phyloP scores from a whole-genome alignment of 495 filamentous ascomycete genomes.

The Hypoxylon fuscum region DNA sequence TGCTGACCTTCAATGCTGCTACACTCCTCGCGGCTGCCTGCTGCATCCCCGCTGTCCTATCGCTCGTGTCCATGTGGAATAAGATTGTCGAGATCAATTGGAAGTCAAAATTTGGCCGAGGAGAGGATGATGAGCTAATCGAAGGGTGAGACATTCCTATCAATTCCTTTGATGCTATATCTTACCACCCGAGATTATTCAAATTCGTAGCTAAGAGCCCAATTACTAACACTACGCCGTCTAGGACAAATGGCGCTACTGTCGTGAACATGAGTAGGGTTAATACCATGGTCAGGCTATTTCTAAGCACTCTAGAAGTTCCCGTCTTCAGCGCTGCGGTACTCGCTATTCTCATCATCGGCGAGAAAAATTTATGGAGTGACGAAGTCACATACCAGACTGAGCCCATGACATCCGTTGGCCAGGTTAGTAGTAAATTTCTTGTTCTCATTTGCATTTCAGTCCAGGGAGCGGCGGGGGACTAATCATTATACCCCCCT shows the following conservation, averaged over 20 bases:
- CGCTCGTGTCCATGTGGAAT: conserved; percentile 65
- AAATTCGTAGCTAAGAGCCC: not conserved
- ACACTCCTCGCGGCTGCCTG: conserved; percentile 67
- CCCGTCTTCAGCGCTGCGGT: conserved; percentile 64
- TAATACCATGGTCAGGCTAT: conserved; percentile 51
- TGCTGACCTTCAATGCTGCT: conserved; percentile 61
- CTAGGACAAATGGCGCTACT: conserved; percentile 63
- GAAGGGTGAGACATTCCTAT: conserved; percentile 42
- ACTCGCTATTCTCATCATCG: conserved; percentile 62
- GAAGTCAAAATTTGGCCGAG: conserved; percentile 50
- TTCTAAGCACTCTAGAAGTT: conserved; percentile 59
- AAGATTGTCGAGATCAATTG: conserved; percentile 68
- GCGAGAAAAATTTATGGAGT: conserved; percentile 69
- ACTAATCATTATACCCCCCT: no score
- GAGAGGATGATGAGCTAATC: conserved; percentile 52
- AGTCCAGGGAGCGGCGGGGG: no score
- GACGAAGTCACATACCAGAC: conserved; percentile 59
- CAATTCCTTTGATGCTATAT: not conserved
- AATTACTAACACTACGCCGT: not conserved
- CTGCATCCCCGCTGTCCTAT: conserved; percentile 67
- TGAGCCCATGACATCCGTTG: conserved; percentile 65
- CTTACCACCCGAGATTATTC: not conserved
- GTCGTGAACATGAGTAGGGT: conserved; percentile 57
- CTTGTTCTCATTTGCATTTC: not conserved
- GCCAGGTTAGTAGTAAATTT: conserved; percentile 56